Evolutionary conservation across 768 basidiomycete species (phyloP), one percentile per base, ranked within the genome.

Genomic region (Hemileccinum impolitum): DNA sequence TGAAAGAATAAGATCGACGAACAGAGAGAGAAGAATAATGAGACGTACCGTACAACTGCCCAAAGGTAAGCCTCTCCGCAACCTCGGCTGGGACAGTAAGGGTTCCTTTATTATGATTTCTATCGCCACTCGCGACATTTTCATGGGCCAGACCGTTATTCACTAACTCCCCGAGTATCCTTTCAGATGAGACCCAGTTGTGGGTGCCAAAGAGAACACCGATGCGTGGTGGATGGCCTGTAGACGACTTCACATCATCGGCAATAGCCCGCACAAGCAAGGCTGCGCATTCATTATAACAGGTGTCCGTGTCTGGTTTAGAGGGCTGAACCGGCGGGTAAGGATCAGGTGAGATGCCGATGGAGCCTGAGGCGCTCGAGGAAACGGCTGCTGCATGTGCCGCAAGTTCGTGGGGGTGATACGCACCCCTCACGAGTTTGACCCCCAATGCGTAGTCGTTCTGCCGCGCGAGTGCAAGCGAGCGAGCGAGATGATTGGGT

Each of bases 341-440:
- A 6, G 67, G 52, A 42, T 84, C 84, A 0, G 78, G 77, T 0
- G 84, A 85, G 49, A 84, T 81, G 1, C 80, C 80, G 4, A 61
- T 46, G 36, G 48, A 48, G 12, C 15, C n/a, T 1, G 50, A 38
- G 30, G 37, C 19, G 15, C 25, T 17, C n/a, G 70, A 60, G 1
- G 70, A 69, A 25, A 44, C 18, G 10, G 47, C 30, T 11, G 55
- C 40, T 10, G 51, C 32, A 31, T 64, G 75, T 2, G 81, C 81
- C 5, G 75, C 70, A 23, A 78, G 53, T 61, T 96, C 94, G 49
- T 87, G 79, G 0, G 81, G 75, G 60, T 94, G 90, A 66, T 97
- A 97, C 3, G 94, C 94, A 0, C 94, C 94, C 19, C 94, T 82
- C 26, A 96, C 94, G 41, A 97, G 85, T 67, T 96, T 97, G 47